Evolutionary conservation across 345 rosid species (phyloP).

Genomic region (Populus alba): DNA sequence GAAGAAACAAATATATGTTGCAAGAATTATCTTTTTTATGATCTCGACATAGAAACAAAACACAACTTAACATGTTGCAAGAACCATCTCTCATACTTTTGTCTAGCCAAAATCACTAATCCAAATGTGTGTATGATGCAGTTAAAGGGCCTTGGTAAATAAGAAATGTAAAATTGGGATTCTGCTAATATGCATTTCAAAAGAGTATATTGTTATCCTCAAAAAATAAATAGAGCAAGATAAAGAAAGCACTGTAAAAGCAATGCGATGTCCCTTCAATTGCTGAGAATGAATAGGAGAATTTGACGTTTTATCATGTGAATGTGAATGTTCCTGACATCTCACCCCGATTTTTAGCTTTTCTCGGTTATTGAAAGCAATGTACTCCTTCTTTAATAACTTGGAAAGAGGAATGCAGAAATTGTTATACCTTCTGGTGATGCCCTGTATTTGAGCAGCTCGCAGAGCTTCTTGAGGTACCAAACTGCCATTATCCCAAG

Average conservation of each 20-base stretch:
- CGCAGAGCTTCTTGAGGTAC: slow-evolving; percentile 54
- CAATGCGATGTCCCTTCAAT: neutral
- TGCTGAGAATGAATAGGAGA: neutral
- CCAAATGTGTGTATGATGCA: no score
- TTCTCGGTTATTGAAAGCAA: no score
- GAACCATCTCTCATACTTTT: neutral
- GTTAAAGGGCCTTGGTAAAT: no score
- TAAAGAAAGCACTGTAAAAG: neutral
- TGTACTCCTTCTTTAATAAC: no score
- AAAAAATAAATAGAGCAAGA: no score
- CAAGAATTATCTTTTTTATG: no score
- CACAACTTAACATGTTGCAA: neutral
- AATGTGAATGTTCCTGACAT: neutral
- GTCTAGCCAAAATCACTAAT: no score
- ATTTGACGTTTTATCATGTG: neutral
- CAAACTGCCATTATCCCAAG: slow-evolving; percentile 51
- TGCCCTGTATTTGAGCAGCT: slow-evolving; percentile 76
- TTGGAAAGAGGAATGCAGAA: neutral
- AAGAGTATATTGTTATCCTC: no score
- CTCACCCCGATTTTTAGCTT: neutral
- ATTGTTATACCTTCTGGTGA: slow-evolving; percentile 68
- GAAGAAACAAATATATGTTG: no score
- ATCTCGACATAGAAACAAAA: neutral
- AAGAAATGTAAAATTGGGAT: no score
- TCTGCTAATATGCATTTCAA: no score